Conservation (phyloP, 202 grass and related monocot species). For the Setaria italica region DNA sequence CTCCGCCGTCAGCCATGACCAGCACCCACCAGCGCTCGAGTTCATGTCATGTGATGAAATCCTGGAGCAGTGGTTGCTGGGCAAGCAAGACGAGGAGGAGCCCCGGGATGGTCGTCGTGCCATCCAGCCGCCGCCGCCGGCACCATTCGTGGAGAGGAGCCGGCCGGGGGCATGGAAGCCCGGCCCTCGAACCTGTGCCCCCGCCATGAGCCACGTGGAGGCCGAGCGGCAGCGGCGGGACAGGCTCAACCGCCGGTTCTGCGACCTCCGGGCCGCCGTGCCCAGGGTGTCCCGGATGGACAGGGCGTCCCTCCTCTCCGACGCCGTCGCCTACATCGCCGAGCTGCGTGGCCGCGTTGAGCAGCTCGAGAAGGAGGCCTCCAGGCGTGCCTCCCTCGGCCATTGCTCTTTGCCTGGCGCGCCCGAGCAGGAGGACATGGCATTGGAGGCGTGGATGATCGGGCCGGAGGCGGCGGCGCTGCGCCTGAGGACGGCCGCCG, state of each 20-base stretch:
- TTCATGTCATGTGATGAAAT: no score
- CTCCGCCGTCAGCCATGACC: no score
- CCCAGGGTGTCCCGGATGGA: slow-evolving; percentile 4
- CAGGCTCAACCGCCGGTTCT: slow-evolving; percentile 4
- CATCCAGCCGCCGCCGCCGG: not conserved
- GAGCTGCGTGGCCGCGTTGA: not conserved
- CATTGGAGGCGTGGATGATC: not conserved
- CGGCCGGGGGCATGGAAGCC: not conserved
- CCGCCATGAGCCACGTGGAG: not conserved
- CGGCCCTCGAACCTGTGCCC: not conserved
- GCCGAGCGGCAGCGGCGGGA: not conserved
- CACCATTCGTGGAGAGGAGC: not conserved
- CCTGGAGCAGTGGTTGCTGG: not conserved
- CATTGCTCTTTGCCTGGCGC: not conserved
- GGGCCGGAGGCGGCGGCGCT: not conserved
- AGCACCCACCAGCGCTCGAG: no score
- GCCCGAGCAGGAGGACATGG: not conserved
- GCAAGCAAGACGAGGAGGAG: not conserved
- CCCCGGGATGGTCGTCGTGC: not conserved
- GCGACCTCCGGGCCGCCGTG: not conserved
- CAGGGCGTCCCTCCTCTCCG: not conserved
- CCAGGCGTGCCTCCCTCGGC: no score
- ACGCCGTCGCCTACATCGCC: not conserved
- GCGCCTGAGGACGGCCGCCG: not conserved
- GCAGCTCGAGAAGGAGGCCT: not conserved